A percentile compares a stretch with the other conserved stretches of the same genome.
Conservation (phyloP, 1,284 basidiomycete species). For the Moesziomyces sp. region DNA sequence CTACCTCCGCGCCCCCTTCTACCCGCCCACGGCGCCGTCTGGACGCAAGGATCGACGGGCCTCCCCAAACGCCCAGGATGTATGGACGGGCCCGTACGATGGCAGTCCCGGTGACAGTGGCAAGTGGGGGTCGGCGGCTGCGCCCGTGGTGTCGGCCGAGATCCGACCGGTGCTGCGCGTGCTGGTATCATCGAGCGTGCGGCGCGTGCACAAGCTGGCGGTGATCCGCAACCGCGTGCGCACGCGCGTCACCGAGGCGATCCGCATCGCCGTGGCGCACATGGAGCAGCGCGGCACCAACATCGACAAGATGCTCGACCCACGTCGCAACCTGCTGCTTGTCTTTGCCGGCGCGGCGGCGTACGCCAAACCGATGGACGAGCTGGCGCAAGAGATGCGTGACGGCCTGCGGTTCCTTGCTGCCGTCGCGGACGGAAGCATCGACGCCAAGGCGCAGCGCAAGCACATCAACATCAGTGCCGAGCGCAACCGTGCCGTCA, state of each 20-base stretch:
- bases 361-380: slow-evolving; percentile 12
- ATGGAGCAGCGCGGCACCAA: not conserved
- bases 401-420: slow-evolving; percentile 3
- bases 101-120: not conserved
- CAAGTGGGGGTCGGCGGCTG: not conserved
- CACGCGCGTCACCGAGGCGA: slow-evolving; percentile 40
- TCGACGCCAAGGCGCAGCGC: no score
- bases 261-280: slow-evolving; percentile 24
- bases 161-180: slow-evolving; percentile 24
- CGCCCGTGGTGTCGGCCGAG: not conserved
- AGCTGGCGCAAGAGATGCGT: slow-evolving; percentile 17
- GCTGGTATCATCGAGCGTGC: slow-evolving; percentile 50
- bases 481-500: not conserved
- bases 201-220: slow-evolving; percentile 56
- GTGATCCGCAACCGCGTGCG: slow-evolving; percentile 51
- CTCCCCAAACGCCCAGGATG: not conserved
- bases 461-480: not conserved
- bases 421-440: not conserved
- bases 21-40: not conserved
- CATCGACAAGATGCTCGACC: slow-evolving; percentile 2
- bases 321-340: slow-evolving; percentile 15
- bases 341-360: slow-evolving; percentile 20
- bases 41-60: slow-evolving; percentile 13
- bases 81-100: no score
- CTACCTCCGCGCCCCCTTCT: slow-evolving; percentile 13